Base-by-base conservation (phyloP, 768 basidiomycete genomes). In the Thelephora aurantiotincta region DNA sequence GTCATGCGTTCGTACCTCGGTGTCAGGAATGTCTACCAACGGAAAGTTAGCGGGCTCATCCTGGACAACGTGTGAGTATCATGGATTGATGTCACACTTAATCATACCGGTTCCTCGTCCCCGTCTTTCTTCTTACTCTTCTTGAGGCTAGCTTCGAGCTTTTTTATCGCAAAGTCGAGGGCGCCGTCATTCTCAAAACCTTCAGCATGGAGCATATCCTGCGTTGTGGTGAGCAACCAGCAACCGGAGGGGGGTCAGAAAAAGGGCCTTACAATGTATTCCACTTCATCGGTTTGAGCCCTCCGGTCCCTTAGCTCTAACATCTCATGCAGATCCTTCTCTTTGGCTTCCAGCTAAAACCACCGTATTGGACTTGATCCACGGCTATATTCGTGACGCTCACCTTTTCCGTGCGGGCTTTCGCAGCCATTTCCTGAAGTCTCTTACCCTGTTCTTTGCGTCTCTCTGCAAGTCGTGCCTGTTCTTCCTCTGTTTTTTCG, bases 401-500 rank as follows among this genome's bases (percentile, higher is more conserved):
- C 46, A 87, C 88, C 73, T 94, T 97, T 55, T 97, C 93, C 57
- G 75, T 66, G 22, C 94, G 67, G 46, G 80, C 80, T 60, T 81
- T 88, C 0, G 86, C 83, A 22, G 91, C 89, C 54, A 93, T 75
- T 61, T 97, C 93, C 63, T 96, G 93, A 45, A 99, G 61, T 57
- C 88, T 80, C 48, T 77, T 73, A 0, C 90, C 92, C 56, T 91
- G 85, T 62, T 97, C 93, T 58, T 74, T 80, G 48, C 84, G 67
- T 61, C 77, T 82, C 62, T 97, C 92, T 1, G 82, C 69, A 34
- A 80, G 73, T 33, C 78, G 72, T 3, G 78, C 75, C 0, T 96
- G 62, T 58, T 97, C 92, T 55, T 97, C 94, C 53, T 93, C 89
- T 0, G 87, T 83, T 64, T 93, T 96, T 61, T 91, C 88, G 35